Conservation (phyloP, 2,329 filamentous ascomycete genomes). For the Lecanoromycetidae sp. region DNA sequence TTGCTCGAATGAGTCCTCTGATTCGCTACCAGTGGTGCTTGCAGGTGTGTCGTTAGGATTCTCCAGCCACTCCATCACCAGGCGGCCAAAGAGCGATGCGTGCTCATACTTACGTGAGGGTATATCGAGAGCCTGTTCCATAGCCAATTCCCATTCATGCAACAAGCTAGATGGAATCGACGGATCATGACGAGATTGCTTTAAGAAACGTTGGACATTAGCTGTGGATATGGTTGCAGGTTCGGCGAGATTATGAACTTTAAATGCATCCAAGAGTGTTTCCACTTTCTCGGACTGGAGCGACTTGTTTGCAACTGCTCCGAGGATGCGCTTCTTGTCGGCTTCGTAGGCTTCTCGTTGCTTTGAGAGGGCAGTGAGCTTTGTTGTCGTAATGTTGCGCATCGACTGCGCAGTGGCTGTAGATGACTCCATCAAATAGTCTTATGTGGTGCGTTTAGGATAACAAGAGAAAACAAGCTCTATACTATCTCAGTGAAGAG, state of each 20-base stretch:
- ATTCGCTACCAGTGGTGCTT: slow-evolving; percentile 20
- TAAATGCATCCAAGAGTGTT: slow-evolving; percentile 21
- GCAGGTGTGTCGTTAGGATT: slow-evolving; percentile 21
- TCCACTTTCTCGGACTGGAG: slow-evolving; percentile 25
- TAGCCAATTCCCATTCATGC: slow-evolving; percentile 26
- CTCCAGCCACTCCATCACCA: slow-evolving; percentile 39
- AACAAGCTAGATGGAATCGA: slow-evolving; percentile 29
- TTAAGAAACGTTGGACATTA: slow-evolving; percentile 32
- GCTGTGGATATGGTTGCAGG: slow-evolving; percentile 1
- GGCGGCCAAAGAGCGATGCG: slow-evolving; percentile 35
- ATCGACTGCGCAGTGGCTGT: slow-evolving; percentile 25
- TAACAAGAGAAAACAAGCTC: not conserved
- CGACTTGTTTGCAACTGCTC: slow-evolving; percentile 21
- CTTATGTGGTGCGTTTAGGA: not conserved
- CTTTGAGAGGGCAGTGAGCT: slow-evolving; percentile 35
- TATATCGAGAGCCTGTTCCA: slow-evolving; percentile 30
- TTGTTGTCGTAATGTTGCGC: slow-evolving; percentile 34
- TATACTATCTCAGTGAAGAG: no score
- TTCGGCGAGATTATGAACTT: not conserved
- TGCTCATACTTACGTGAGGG: slow-evolving; percentile 35
- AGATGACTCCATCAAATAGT: slow-evolving; percentile 10
- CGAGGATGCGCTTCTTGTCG: slow-evolving; percentile 25
- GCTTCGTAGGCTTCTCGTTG: slow-evolving; percentile 29
- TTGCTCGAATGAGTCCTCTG: slow-evolving; percentile 31
- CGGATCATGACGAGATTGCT: slow-evolving; percentile 32